phyloP scores from a whole-genome alignment of 768 basidiomycete genomes.

The Nidularia pulvinata region DNA sequence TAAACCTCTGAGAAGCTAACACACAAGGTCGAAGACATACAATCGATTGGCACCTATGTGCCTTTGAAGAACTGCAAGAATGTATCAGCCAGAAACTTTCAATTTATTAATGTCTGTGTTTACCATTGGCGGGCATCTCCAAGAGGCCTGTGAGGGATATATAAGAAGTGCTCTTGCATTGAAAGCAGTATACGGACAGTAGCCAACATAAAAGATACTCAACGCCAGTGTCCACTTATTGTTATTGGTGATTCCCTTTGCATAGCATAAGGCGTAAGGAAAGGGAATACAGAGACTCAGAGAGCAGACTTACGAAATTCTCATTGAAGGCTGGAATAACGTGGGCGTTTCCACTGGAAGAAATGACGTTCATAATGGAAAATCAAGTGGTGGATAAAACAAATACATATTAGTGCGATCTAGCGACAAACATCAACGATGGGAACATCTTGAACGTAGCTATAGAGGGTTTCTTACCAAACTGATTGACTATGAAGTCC shows the following conservation, averaged over 20 bases:
- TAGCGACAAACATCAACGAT: slow-evolving; percentile 10
- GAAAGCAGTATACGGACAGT: slow-evolving; percentile 32
- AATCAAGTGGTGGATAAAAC: not conserved
- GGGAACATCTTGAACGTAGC: not conserved
- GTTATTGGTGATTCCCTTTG: slow-evolving; percentile 48
- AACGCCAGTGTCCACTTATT: slow-evolving; percentile 56
- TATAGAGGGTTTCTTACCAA: slow-evolving; percentile 25
- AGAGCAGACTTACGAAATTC: slow-evolving; percentile 37
- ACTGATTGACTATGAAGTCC: slow-evolving; percentile 37
- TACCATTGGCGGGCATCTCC: slow-evolving; percentile 59
- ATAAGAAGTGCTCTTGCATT: too few relatives aligned
- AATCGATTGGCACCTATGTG: slow-evolving; percentile 59
- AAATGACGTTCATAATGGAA: not conserved
- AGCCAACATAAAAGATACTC: slow-evolving; percentile 62
- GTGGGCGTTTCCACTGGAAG: slow-evolving; percentile 52
- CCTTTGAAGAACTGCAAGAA: slow-evolving; percentile 45
- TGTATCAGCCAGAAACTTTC: not conserved
- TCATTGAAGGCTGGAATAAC: slow-evolving; percentile 50
- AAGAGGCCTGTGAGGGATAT: slow-evolving; percentile 33
- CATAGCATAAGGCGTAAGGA: not conserved
- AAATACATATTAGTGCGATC: slow-evolving; percentile 57
- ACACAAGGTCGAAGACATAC: slow-evolving; percentile 20
- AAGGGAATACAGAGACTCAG: not conserved
- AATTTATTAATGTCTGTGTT: not conserved
- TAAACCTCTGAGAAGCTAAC: not conserved